Evolutionary conservation across 2,329 filamentous ascomycete genomes (phyloP), one percentile per base, ranked within the genome.

Genomic region (Diaporthe eres): DNA sequence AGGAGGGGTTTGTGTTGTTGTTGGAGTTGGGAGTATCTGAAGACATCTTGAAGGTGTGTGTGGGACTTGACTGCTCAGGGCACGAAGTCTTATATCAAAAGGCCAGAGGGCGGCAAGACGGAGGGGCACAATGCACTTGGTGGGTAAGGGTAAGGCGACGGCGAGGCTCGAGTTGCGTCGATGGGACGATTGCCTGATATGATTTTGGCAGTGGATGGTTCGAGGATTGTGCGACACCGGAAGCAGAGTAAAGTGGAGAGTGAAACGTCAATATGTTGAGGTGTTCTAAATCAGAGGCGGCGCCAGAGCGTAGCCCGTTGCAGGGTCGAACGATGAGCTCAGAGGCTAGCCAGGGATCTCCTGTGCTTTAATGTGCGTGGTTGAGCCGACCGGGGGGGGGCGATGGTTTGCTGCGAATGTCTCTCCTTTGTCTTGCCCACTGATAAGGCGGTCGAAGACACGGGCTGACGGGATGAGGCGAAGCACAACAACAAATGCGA

Each of bases 11-110:
- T n/a, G 49, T 13, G 65, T 15, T 72, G 71, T 49, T 49, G 78
- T 80, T 82, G 76, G 82, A 83, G 79, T 80, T 81, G 75, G 78
- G 76, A 77, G 76, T 81, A 72, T 82, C 80, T 61, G 80, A 79
- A 79, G 81, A 82, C 81, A 83, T 83, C 70, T 49, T 79, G 78
- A 67, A 28, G 49, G 31, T 49, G 34, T 42, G 39, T 61, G 58
- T 39, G 31, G 67, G 47, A 49, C 49, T 51, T 51, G 72, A n/a
- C 34, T 44, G 61, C 60, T 76, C 61, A 31, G 39, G 71, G 37
- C 39, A 39, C 37, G 42, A 28, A 28, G 39, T 71, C 61, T 75
- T 76, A 74, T 77, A 76, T 31, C 37, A 57, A 71, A 47, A 3
- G 31, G 25, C 47, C 31, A 53, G 15, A 25, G 17, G 19, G 57